Base-by-base conservation (phyloP, 495 filamentous ascomycete species). In the Daldinia decipiens region DNA sequence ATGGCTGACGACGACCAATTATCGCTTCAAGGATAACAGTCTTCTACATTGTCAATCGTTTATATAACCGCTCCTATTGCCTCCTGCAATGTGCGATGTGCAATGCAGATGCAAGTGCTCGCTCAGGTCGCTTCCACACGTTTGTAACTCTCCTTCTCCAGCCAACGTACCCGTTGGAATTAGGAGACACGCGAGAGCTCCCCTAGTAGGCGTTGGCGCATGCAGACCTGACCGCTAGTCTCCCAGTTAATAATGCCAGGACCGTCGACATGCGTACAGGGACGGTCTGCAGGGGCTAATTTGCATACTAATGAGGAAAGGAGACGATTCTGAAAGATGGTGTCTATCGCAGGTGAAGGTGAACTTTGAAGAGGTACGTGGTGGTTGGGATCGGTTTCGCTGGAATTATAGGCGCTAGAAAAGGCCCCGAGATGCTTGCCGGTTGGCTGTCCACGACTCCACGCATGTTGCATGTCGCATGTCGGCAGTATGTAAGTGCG, bases 31-130 rank as follows among this genome's bases (percentile, higher is more conserved):
- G 57, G 31, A 65, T 9, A 32, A 12, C 26, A 62, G 50, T 53
- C 38, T 40, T 53, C 50, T 52, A 72, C 57, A 60, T 60, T 64
- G 60, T 64, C 60, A 72, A 62, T 69, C 47, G 59, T 38, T 47
- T 55, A 43, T 40, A 55, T 60, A 71, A 26, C 62, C 63, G 68
- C 62, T 62, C 59, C 68, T 67, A 67, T 67, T 67, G 50, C 69
- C 63, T 67, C 55, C 69, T 67, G 59, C 60, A 72, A n/a, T n/a
- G n/a, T n/a, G n/a, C n/a, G n/a, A n/a, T n/a, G n/a, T 67, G 59
- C 60, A 72, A 72, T 65, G 70, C 70, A 56, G 65, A 68, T 64
- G 70, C 61, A 72, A 64, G 65, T 72, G 65, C 60, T 64, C 59
- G 54, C 34, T 65, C 61, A 68, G 21, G 50, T 68, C 50, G 59